Conservation (phyloP, 164 flowering plant species). For the Stephania japonica region DNA sequence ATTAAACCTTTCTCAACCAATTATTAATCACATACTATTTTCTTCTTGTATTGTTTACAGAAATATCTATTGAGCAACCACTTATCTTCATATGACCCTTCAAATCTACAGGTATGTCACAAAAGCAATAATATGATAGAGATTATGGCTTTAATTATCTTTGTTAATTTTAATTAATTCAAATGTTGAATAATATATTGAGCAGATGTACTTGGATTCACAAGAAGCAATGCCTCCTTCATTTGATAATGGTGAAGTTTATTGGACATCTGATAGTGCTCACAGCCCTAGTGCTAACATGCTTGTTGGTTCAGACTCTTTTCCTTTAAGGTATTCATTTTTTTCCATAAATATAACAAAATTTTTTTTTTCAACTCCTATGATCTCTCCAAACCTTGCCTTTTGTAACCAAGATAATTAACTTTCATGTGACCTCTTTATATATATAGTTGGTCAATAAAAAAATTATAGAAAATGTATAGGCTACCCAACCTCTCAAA, state of each 20-base stretch:
- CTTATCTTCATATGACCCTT: conserved; percentile 31
- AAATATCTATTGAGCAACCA: conserved; percentile 33
- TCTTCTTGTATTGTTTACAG: conserved; percentile 25
- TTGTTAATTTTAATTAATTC: too few relatives aligned
- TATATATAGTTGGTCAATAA: too few relatives aligned
- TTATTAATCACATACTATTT: neutral
- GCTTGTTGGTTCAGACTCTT: conserved; percentile 25
- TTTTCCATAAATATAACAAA: too few relatives aligned
- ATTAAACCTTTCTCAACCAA: too few relatives aligned
- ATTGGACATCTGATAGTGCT: conserved; percentile 33
- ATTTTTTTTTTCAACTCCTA: too few relatives aligned
- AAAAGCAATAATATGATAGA: neutral
- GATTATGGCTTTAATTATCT: too few relatives aligned
- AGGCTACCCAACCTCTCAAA: too few relatives aligned
- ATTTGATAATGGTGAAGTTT: conserved; percentile 25
- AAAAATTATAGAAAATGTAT: too few relatives aligned
- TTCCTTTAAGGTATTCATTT: conserved; percentile 25
- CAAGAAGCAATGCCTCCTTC: conserved; percentile 33
- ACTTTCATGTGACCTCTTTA: too few relatives aligned
- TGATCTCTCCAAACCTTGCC: too few relatives aligned
- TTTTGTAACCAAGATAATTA: too few relatives aligned
- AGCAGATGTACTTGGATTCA: conserved; percentile 35
- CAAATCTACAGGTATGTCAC: conserved; percentile 32
- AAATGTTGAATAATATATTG: neutral
- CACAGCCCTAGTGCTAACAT: conserved; percentile 24